These are phyloP conservation scores for Sclerospora graminicola DNA, from an alignment of 352 stramenopile species.

Conservation along the genomic window DNA sequence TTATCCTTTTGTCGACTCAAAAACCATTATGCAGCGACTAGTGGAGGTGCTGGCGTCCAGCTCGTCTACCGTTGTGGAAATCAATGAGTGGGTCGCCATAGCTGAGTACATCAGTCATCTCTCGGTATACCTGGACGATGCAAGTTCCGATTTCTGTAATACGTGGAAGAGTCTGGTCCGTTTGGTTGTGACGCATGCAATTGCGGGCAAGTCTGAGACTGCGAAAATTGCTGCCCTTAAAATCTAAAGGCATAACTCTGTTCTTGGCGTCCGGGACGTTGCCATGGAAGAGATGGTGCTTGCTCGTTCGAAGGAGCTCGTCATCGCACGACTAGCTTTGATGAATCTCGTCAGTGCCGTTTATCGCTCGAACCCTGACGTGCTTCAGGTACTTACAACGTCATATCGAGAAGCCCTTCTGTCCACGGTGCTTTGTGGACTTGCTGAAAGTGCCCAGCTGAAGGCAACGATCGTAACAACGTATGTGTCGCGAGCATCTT, in stretches of 20 bases:
- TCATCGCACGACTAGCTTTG: slow-evolving; percentile 28
- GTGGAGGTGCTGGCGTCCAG: slow-evolving; percentile 21
- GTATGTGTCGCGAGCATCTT: slow-evolving; percentile 36
- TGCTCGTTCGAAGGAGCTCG: slow-evolving; percentile 30
- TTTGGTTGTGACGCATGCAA: slow-evolving; percentile 39
- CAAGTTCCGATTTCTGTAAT: slow-evolving; percentile 21
- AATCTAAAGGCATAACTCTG: slow-evolving; percentile 38
- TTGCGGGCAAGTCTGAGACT: slow-evolving; percentile 51
- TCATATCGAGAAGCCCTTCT: slow-evolving; percentile 61
- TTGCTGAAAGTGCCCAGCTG: slow-evolving; percentile 42
- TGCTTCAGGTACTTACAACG: slow-evolving; percentile 36
- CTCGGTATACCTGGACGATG: slow-evolving; percentile 12
- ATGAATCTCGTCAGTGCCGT: slow-evolving; percentile 40
- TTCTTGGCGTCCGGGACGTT: slow-evolving; percentile 16
- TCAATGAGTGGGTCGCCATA: slow-evolving; percentile 28
- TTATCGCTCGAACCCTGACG: slow-evolving; percentile 25
- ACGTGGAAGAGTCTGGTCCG: slow-evolving; percentile 43
- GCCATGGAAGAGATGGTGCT: slow-evolving; percentile 32
- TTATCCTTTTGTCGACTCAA: slow-evolving; percentile 24
- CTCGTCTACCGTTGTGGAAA: slow-evolving; percentile 26
- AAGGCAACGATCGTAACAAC: slow-evolving; percentile 42
- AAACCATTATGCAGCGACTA: slow-evolving; percentile 20
- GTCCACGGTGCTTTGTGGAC: slow-evolving; percentile 34
- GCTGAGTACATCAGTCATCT: slow-evolving; percentile 30
- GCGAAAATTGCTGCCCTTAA: slow-evolving; percentile 36